phyloP scores from a whole-genome alignment of 108 stramenopile genomes.

The Nitzschia putrida region DNA sequence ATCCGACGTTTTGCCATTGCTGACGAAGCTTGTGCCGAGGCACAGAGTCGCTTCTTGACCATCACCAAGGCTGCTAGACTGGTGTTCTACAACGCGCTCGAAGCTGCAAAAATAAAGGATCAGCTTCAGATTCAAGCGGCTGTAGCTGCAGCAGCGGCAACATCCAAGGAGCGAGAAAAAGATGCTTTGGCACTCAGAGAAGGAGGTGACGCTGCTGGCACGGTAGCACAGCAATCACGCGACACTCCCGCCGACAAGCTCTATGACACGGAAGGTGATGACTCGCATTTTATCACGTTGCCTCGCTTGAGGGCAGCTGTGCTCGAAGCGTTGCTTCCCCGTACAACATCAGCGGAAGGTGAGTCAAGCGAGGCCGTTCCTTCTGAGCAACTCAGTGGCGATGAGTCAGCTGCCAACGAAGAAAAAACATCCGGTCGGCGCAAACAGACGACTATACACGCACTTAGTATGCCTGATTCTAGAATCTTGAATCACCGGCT shows the following conservation, averaged over 20 bases:
- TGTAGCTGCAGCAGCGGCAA: conserved; percentile 78
- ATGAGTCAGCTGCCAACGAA: conserved; percentile 6
- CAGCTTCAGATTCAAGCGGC: conserved; percentile 74
- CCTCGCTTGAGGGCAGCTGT: conserved; percentile 26
- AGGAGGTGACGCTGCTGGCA: conserved; percentile 46
- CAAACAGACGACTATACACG: conserved; percentile 17
- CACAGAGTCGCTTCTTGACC: conserved; percentile 49
- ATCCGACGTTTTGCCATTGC: conserved; percentile 51
- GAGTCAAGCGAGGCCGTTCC: background rate
- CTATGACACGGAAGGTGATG: conserved; percentile 41
- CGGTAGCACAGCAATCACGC: conserved; percentile 34
- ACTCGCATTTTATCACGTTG: conserved; percentile 46
- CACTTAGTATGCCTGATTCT: conserved; percentile 71
- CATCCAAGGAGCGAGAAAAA: conserved; percentile 41
- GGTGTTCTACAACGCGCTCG: conserved; percentile 75
- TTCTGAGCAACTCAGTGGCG: background rate
- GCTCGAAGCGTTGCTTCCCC: background rate
- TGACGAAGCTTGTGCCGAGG: conserved; percentile 53
- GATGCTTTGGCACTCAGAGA: conserved; percentile 47
- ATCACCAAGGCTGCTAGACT: conserved; percentile 51
- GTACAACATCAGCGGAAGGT: background rate
- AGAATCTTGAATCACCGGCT: conserved; percentile 64
- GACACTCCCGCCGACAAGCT: conserved; percentile 39
- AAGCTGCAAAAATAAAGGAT: conserved; percentile 65
- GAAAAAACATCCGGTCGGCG: conserved; percentile 17